Evolutionary conservation across 2,329 filamentous ascomycete species (phyloP).

Genomic region (Hortaea werneckii): DNA sequence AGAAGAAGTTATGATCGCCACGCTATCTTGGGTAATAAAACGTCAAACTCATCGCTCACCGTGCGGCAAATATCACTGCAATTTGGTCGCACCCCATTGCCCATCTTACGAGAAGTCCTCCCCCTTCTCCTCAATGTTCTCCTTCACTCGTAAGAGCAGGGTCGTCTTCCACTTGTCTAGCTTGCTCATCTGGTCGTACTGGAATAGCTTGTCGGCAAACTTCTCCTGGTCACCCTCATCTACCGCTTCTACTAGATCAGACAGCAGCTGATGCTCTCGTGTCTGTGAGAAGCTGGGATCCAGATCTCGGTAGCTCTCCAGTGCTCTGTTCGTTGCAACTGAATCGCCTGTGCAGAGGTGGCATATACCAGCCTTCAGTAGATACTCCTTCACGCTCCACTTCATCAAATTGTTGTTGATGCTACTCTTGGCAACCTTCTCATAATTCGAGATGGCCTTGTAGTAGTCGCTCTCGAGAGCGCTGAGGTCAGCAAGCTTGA

Average conservation of each 20-base stretch:
- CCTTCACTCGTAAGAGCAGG: slow-evolving; percentile 72
- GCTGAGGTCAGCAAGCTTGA: slow-evolving; percentile 82
- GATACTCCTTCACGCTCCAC: slow-evolving; percentile 90
- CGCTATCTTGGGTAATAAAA: too few species aligned
- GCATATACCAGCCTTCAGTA: slow-evolving; percentile 88
- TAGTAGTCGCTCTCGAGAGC: slow-evolving; percentile 76
- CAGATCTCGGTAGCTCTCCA: slow-evolving; percentile 72
- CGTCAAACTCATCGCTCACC: too few species aligned
- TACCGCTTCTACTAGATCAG: slow-evolving; percentile 64
- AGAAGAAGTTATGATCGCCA: too few species aligned
- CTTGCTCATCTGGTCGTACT: slow-evolving; percentile 86
- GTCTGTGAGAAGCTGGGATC: slow-evolving; percentile 68
- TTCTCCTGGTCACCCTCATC: slow-evolving; percentile 69
- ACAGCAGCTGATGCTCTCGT: slow-evolving; percentile 71
- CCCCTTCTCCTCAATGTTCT: slow-evolving; percentile 60
- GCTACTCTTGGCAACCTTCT: slow-evolving; percentile 64
- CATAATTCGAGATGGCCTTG: slow-evolving; percentile 71
- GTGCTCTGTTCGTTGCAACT: slow-evolving; percentile 66
- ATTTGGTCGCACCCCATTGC: not conserved
- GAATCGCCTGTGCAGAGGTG: slow-evolving; percentile 68
- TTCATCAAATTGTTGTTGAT: slow-evolving; percentile 88
- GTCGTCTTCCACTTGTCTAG: slow-evolving; percentile 96
- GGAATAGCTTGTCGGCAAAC: slow-evolving; percentile 77
- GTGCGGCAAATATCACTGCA: too few species aligned
- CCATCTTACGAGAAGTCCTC: slow-evolving; percentile 54